Evolutionary conservation across 2,329 filamentous ascomycete species (phyloP).

Genomic region (Nannizziopsis barbatae): DNA sequence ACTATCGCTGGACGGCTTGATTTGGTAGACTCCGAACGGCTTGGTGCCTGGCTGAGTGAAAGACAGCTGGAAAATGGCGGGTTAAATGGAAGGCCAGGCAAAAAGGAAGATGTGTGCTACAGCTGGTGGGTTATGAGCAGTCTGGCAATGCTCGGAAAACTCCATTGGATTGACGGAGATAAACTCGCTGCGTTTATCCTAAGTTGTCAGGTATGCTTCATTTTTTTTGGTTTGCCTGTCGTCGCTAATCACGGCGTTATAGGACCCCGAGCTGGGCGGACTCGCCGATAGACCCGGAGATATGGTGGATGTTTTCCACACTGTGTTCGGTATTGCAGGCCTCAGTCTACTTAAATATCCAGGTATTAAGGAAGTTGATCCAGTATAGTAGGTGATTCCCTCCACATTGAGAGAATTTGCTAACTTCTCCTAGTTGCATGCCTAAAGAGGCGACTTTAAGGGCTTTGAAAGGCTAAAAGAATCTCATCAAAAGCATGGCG

Average conservation of each 20-base stretch:
- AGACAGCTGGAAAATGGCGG: constrained; percentile 78
- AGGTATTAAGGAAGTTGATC: constrained; percentile 69
- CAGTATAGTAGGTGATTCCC: constrained; percentile 57
- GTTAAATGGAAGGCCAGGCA: constrained; percentile 88
- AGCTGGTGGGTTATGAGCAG: constrained; percentile 98
- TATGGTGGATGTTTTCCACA: constrained; percentile 97
- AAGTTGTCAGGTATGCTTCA: constrained; percentile 54
- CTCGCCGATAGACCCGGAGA: constrained; percentile 84
- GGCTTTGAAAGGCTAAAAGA: constrained; percentile 37
- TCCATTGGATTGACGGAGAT: constrained; percentile 85
- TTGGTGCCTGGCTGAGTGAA: constrained; percentile 87
- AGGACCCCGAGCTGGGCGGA: constrained; percentile 69
- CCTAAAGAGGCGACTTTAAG: constrained; percentile 55
- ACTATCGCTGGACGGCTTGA: constrained; percentile 74
- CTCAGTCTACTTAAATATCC: constrained; percentile 71
- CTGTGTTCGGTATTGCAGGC: constrained; percentile 76
- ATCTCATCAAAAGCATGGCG: too few relatives aligned
- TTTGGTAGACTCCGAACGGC: constrained; percentile 66
- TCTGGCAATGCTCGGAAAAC: constrained; percentile 71
- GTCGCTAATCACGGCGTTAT: neutral
- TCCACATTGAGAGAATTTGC: constrained; percentile 8
- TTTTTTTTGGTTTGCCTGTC: neutral
- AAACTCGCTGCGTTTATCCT: constrained; percentile 75
- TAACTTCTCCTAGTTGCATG: constrained; percentile 48
- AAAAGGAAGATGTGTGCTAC: constrained; percentile 93